Evolutionary conservation across 805 yeast species (phyloP).

Genomic region (Candida nemodendra): DNA sequence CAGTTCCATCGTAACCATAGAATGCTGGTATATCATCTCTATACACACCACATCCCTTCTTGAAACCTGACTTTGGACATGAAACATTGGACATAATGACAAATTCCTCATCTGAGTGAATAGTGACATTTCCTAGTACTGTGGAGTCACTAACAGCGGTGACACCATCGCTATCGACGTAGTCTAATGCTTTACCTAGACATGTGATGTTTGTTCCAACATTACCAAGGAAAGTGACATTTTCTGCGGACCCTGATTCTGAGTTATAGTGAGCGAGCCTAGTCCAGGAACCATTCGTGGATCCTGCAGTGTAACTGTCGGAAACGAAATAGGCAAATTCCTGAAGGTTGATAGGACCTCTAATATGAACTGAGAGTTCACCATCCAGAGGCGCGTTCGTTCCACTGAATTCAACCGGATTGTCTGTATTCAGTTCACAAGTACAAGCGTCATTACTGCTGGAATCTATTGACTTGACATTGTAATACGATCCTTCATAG

Average conservation of each 20-base stretch:
- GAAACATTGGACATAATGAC: constrained; percentile 56
- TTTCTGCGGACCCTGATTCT: constrained; percentile 45
- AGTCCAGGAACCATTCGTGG: constrained; percentile 49
- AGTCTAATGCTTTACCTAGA: constrained; percentile 66
- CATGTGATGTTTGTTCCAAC: constrained; percentile 63
- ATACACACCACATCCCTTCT: constrained; percentile 71
- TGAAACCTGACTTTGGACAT: constrained; percentile 55
- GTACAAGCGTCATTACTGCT: constrained; percentile 44
- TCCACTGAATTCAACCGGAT: constrained; percentile 46
- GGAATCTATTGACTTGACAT: constrained; percentile 45
- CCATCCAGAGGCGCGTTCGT: constrained; percentile 63
- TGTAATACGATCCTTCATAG: constrained; percentile 49
- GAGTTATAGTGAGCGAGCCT: constrained; percentile 62
- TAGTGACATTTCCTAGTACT: constrained; percentile 44
- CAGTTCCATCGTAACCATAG: constrained; percentile 65
- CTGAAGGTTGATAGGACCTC: constrained; percentile 67
- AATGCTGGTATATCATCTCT: constrained; percentile 72
- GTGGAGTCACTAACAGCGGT: constrained; percentile 45
- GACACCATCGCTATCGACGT: constrained; percentile 58
- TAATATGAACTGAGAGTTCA: constrained; percentile 71
- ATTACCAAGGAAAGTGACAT: constrained; percentile 65
- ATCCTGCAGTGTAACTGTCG: constrained; percentile 37
- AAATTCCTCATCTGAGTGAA: constrained; percentile 59
- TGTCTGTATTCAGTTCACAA: constrained; percentile 40
- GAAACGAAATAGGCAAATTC: constrained; percentile 64